Percentiles rank a stretch among this genome's conserved stretches.
Evolutionary conservation across 202 grass and related monocot genomes (phyloP).

Genomic region (Digitaria exilis): DNA sequence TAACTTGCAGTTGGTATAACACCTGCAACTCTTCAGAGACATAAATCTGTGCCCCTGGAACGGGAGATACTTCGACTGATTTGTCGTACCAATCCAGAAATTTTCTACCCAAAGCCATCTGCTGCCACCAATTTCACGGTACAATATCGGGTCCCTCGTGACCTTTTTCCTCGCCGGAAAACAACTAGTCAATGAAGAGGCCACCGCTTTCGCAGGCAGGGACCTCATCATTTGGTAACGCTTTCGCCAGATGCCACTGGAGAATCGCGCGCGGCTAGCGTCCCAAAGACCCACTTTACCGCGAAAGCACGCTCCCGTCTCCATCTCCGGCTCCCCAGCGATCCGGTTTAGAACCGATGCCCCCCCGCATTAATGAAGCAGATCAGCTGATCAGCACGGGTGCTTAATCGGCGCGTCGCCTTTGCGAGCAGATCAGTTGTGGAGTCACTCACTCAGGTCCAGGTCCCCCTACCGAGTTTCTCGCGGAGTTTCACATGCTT

Average conservation of each 20-base stretch:
- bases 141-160: neutral
- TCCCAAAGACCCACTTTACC: slow-evolving; percentile 48
- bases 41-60: neutral
- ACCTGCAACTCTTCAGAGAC: neutral
- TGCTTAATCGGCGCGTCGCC: neutral
- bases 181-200: slow-evolving; percentile 23
- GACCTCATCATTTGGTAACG: slow-evolving; percentile 32
- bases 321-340: neutral
- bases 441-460: too few species aligned
- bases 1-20: too few species aligned
- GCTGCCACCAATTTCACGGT: neutral
- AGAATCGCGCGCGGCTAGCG: slow-evolving; percentile 36
- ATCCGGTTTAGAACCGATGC: slow-evolving; percentile 17
- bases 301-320: slow-evolving; percentile 37
- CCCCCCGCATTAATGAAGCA: neutral
- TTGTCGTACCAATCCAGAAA: neutral
- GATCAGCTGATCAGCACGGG: neutral
- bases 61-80: too few species aligned
- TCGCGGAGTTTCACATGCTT: neutral
- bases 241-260: slow-evolving; percentile 25
- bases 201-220: neutral
- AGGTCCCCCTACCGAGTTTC: neutral
- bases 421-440: neutral
- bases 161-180: neutral
- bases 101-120: neutral